Evolutionary conservation across 176 grass and related monocot genomes (phyloP).

Genomic region (Aechmea fasciata): DNA sequence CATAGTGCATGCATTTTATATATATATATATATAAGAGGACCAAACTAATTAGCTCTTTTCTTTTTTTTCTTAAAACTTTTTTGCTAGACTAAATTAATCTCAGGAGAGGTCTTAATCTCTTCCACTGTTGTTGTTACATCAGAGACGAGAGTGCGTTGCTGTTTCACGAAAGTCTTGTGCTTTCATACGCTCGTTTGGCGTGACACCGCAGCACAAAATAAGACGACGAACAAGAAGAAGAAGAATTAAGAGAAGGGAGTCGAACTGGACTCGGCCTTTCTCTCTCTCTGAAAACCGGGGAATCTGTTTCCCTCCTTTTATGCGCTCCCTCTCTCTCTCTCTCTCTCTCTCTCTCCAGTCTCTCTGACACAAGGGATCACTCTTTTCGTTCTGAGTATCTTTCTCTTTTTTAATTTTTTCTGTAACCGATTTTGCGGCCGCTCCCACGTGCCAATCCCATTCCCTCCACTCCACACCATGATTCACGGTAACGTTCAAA

Average conservation of each 20-base stretch:
- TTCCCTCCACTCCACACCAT: not conserved
- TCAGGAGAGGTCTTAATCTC: no score
- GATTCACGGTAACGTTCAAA: not conserved
- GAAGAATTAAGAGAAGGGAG: not conserved
- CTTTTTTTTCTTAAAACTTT: no score
- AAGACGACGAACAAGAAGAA: not conserved
- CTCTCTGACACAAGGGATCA: slow-evolving; percentile 14
- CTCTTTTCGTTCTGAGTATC: no score
- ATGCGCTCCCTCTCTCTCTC: not conserved
- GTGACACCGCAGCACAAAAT: not conserved
- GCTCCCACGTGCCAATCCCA: not conserved
- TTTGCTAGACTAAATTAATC: no score
- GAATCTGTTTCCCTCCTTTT: not conserved
- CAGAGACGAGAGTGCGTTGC: not conserved
- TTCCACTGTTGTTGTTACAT: no score
- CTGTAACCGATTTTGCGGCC: not conserved
- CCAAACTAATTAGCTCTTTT: no score
- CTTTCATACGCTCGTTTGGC: not conserved
- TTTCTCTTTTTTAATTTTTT: no score
- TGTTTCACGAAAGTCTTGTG: not conserved
- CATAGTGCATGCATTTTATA: no score
- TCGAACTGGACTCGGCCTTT: not conserved
- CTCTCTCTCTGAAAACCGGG: slow-evolving; percentile 18
- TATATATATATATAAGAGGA: no score
- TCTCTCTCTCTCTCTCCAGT: not conserved